Percentiles rank a stretch among this genome's conserved stretches.
These are phyloP conservation scores for Rutstroemia sp. DNA, from an alignment of 2,329 filamentous ascomycete genomes.

Conservation along the genomic window DNA sequence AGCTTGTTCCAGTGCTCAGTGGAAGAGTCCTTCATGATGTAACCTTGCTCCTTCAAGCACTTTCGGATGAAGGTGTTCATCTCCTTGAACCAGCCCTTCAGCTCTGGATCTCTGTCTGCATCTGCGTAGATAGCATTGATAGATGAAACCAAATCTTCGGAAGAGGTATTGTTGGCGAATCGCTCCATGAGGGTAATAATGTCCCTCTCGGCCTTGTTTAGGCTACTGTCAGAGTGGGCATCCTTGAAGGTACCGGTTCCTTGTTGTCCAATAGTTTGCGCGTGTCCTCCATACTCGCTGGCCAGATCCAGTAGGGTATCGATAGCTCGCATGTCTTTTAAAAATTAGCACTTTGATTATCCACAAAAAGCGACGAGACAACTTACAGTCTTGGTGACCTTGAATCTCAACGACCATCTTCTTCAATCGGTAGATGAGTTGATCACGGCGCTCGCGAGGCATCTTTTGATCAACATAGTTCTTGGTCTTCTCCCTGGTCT, in stretches of 20 bases:
- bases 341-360: background rate
- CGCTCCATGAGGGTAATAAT: conserved; percentile 85
- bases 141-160: conserved; percentile 76
- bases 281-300: conserved; percentile 76
- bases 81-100: conserved; percentile 82
- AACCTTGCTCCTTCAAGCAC: conserved; percentile 83
- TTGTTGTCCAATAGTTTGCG: conserved; percentile 56
- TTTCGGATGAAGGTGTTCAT: conserved; percentile 72
- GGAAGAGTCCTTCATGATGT: conserved; percentile 74
- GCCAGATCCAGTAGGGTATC: conserved; percentile 77
- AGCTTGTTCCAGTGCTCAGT: conserved; percentile 76
- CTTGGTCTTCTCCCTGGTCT: conserved; percentile 46
- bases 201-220: conserved; percentile 69
- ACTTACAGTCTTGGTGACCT: conserved; percentile 78
- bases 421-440: conserved; percentile 86
- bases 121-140: conserved; percentile 82
- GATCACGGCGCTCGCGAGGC: conserved; percentile 85
- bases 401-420: conserved; percentile 98
- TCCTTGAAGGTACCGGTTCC: conserved; percentile 64
- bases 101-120: conserved; percentile 77
- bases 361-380: background rate
- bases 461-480: conserved; percentile 82
- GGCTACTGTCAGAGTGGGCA: conserved; percentile 54
- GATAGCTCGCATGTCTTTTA: conserved; percentile 72
- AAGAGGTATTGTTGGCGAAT: conserved; percentile 90